Base-by-base conservation (phyloP, 202 grass and related monocot genomes). In the Saccharum hybrid region DNA sequence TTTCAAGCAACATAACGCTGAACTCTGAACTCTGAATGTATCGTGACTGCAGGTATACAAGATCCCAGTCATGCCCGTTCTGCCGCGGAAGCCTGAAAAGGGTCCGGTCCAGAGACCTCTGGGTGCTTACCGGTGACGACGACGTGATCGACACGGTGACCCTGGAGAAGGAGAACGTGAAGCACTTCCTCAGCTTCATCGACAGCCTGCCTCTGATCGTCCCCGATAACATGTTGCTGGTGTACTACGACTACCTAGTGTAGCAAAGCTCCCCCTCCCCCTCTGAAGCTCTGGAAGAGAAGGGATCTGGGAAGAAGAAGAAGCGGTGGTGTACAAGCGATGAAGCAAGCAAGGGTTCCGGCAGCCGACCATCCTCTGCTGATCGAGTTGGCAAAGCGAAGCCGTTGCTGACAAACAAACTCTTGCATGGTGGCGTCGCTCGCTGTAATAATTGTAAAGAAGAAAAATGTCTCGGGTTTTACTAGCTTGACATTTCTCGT, bases 231-330 rank as follows among this genome's bases (percentile, higher is more conserved):
- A 80, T 96, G 56, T 63, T 94, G 84, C 68, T 99, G 72, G 93
- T 99, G 18, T 99, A 99, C 89, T 96, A 96, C 28, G 91, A 92
- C 80, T 99, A 96, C 89, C 78, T 99, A 82, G 83, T 96, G 56
- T 99, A 84, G 81, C 65, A 40, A 54, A 39, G 66, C 68, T 68
- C 39, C 6, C 8, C 8, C 23, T 3, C 1, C 1, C 4, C 72
- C 51, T 61, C 38, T 61, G 66, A 33, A 81, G 31, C 22, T 23
- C 34, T 46, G 68, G 52, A 78, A 84, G 48, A 19, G 71, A 19
- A 14, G 66, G 72, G 66, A 46, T 26, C 19, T 78, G 66, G 68
- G 54, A 79, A 82, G 49, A 37, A 57, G 52, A 57, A 11, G 57
- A 61, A 23, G 57, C 57, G n/a, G 41, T 80, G 72, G 61, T 89